A percentile compares a stretch with the other conserved stretches of the same genome.
Evolutionary conservation across 1,284 basidiomycete genomes (phyloP).

Genomic region (Wolfiporia cocos): DNA sequence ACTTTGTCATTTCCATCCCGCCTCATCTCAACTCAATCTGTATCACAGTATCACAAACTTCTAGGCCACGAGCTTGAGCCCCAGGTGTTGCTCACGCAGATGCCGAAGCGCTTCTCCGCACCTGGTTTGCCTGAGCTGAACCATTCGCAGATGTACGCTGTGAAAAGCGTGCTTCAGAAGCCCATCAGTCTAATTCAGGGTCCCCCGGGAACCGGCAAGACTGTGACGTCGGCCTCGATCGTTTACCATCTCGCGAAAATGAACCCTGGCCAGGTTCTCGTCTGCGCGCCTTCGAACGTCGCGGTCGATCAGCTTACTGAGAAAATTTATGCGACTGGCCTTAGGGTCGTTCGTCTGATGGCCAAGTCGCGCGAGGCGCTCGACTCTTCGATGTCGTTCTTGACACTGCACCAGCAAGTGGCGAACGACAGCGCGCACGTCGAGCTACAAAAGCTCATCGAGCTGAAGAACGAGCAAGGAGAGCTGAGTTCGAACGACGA

Average conservation of each 20-base stretch:
- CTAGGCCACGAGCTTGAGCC: constrained; percentile 95
- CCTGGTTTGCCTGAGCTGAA: constrained; percentile 98
- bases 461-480: constrained; percentile 96
- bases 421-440: constrained; percentile 92
- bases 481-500: constrained; percentile 96
- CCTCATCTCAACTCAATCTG: constrained; percentile 4
- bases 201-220: constrained; percentile 99
- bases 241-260: constrained; percentile 99
- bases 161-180: constrained; percentile 97
- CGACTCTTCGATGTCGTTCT: constrained; percentile 88
- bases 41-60: constrained; percentile 93
- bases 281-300: constrained; percentile 98
- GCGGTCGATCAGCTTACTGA: constrained; percentile 99
- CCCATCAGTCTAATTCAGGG: constrained; percentile 98
- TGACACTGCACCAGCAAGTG: constrained; percentile 97
- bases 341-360: constrained; percentile 96
- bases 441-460: constrained; percentile 95
- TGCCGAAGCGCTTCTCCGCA: constrained; percentile 96
- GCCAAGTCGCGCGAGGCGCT: constrained; percentile 98
- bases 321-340: constrained; percentile 95
- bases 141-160: constrained; percentile 98
- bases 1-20: constrained; percentile 7
- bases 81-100: constrained; percentile 85
- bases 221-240: constrained; percentile 98
- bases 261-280: constrained; percentile 98